Evolutionary conservation across 139 green algal species (phyloP), one percentile per base, ranked within the genome.

Genomic region (Raphidocelis subcapitata): DNA sequence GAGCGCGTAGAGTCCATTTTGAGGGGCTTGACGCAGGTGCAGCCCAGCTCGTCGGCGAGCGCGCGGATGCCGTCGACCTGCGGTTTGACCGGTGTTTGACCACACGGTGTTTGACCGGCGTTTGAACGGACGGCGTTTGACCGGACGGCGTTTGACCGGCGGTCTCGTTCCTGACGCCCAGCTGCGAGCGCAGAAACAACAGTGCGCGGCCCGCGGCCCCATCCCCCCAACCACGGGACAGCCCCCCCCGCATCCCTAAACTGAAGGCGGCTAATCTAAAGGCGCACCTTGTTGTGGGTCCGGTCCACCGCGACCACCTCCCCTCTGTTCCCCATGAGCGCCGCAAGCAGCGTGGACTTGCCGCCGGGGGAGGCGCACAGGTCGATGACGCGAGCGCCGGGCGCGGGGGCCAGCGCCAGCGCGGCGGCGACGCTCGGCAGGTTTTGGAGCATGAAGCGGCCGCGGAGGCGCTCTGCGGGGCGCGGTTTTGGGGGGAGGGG

Each of bases 331-430:
- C 44, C 20, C 93, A 98, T 97, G 20, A 93, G 80, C 74, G 91
- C 70, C 18, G 92, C 94, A 32, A 98, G 62, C 51, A 94, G 85
- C 3, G 92, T 97, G 55, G 90, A 90, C 77, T 98, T 98, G 51
- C 94, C 94, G 12, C 92, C 93, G 8, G 94, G 94, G 3, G 94
- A 90, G 0, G 94, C 94, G 51, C 94, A 98, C 95, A 98, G 95
- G 87, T 97, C 92, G 73, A 97, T 66, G 12, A 97, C 88, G 5
- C 75, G 61, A 61, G 55, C 79, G 60, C 87, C 87, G 24, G 82
- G 81, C 3, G 26, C 0, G 0, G 86, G 83, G 47, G 77, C 64
- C 29, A 98, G 83, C 16, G 89, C 93, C 20, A 81, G 60, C 1
- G 86, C 85, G 3, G 89, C 82, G 18, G 92, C 76, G 15, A 92